A percentile compares a stretch with the other conserved stretches of the same genome.
Evolutionary conservation across 1,284 basidiomycete genomes (phyloP).

Genomic region (Xerocomus cyaneibrunnescens): DNA sequence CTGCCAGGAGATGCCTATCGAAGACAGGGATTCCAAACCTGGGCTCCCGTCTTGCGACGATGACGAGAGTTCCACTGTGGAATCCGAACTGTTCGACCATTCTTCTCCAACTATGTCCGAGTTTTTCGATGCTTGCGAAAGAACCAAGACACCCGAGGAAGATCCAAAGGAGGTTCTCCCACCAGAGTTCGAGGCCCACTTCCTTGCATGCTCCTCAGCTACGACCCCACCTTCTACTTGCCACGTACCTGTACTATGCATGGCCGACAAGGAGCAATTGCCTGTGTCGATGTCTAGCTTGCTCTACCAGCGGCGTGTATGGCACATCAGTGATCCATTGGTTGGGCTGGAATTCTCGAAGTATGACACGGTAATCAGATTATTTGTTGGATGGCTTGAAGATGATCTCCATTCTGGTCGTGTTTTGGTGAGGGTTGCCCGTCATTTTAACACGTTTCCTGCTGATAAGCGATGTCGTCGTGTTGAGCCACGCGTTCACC

Average conservation of each 20-base stretch:
- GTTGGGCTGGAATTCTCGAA: constrained; percentile 12
- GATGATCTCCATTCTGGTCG: not conserved
- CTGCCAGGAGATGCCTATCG: not conserved
- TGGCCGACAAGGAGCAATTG: constrained; percentile 3
- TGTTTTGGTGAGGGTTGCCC: not conserved
- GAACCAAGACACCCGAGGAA: not conserved
- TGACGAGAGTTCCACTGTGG: not conserved
- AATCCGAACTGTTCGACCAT: not conserved
- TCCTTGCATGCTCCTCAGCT: not conserved
- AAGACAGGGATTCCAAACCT: not conserved
- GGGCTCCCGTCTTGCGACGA: not conserved
- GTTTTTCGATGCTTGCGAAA: constrained; percentile 2
- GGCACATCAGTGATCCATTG: constrained; percentile 4
- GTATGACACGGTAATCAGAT: constrained; percentile 6
- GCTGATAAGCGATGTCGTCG: not conserved
- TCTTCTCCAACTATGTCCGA: constrained; percentile 2
- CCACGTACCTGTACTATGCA: constrained; percentile 3
- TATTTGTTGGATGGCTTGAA: constrained; percentile 5
- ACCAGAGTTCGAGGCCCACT: constrained; percentile 3
- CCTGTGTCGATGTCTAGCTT: constrained; percentile 9
- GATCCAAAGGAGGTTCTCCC: not conserved
- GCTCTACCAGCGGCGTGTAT: constrained; percentile 11
- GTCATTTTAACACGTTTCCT: not conserved
- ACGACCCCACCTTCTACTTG: not conserved
- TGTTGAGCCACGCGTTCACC: constrained; percentile 7